Conservation (phyloP, 768 basidiomycete genomes). For the Clavaria fumosa region DNA sequence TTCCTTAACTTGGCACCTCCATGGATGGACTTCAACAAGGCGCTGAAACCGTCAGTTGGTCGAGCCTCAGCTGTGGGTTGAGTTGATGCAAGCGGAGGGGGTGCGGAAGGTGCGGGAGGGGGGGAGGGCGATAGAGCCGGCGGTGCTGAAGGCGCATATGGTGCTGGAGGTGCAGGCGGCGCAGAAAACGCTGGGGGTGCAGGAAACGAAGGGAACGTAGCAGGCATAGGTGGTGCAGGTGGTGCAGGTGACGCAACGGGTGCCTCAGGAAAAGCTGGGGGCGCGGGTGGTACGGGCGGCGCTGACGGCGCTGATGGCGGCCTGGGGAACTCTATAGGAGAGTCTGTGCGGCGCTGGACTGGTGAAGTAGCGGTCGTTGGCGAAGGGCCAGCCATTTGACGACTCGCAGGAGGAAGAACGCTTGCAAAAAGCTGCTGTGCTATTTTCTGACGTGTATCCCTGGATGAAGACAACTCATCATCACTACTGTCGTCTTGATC, state of each 20-base stretch:
- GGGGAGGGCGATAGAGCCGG: conserved; percentile 20
- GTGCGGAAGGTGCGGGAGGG: too few relatives aligned
- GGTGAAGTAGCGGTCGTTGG: conserved; percentile 24
- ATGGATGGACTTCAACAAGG: conserved; percentile 69
- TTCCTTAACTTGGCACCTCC: conserved; percentile 56
- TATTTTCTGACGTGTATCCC: conserved; percentile 51
- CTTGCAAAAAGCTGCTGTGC: conserved; percentile 69
- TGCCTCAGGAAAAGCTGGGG: conserved; percentile 22
- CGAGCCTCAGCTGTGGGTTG: conserved; percentile 20
- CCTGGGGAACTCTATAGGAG: conserved; percentile 15
- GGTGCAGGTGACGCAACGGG: conserved; percentile 16
- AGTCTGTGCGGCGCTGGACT: too few relatives aligned
- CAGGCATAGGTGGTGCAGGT: conserved; percentile 19
- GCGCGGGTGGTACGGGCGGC: conserved; percentile 19
- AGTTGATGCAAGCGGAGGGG: too few relatives aligned
- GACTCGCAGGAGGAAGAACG: conserved; percentile 46
- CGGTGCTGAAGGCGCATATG: conserved; percentile 23
- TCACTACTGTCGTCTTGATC: conserved; percentile 58
- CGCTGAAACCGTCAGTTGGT: conserved; percentile 37
- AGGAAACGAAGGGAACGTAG: conserved; percentile 15
- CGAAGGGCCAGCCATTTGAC: conserved; percentile 39
- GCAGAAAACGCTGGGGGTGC: conserved; percentile 19
- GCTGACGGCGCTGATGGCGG: conserved; percentile 18
- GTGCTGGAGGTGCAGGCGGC: conserved; percentile 24
- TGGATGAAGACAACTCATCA: conserved; percentile 56